Evolutionary conservation across 176 grass and related monocot genomes (phyloP), one percentile per base, ranked within the genome.

Genomic region (Paspalum notatum): DNA sequence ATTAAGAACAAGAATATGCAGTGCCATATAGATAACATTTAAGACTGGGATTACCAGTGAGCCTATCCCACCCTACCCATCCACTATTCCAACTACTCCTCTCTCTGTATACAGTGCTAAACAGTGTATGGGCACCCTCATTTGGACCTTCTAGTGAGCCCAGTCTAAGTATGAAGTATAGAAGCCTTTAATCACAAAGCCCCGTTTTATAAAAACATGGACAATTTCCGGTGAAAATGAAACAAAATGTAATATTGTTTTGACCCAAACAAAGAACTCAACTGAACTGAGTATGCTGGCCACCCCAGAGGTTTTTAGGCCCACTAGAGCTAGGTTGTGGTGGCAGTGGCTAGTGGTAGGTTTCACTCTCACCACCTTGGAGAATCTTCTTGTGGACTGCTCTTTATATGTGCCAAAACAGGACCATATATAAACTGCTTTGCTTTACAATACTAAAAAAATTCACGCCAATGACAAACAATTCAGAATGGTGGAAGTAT

Each of bases 1-100:
- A 81, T 42, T 54, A 11, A 57, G 40, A 74, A 78, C 21, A 56
- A 82, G 25, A 47, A 42, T 16, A 51, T 76, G 22, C 52, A 59
- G 83, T 66, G 72, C 2, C 16, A 85, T 74, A 53, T 37, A 15
- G n/a, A 50, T 10, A 66, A 10, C 48, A 64, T 75, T 76, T 39
- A 61, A n/a, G n/a, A n/a, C n/a, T n/a, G n/a, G n/a, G n/a, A n/a
- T n/a, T n/a, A n/a, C n/a, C n/a, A n/a, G n/a, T n/a, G n/a, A n/a
- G n/a, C n/a, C n/a, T n/a, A n/a, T n/a, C n/a, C n/a, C n/a, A n/a
- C n/a, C n/a, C n/a, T n/a, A n/a, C n/a, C n/a, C n/a, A n/a, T n/a
- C n/a, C n/a, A n/a, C n/a, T n/a, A n/a, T n/a, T n/a, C n/a, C n/a
- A n/a, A n/a, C n/a, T n/a, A n/a, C n/a, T n/a, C n/a, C n/a, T n/a